Base-by-base conservation (phyloP, 768 basidiomycete genomes). In the Terana coerulea region DNA sequence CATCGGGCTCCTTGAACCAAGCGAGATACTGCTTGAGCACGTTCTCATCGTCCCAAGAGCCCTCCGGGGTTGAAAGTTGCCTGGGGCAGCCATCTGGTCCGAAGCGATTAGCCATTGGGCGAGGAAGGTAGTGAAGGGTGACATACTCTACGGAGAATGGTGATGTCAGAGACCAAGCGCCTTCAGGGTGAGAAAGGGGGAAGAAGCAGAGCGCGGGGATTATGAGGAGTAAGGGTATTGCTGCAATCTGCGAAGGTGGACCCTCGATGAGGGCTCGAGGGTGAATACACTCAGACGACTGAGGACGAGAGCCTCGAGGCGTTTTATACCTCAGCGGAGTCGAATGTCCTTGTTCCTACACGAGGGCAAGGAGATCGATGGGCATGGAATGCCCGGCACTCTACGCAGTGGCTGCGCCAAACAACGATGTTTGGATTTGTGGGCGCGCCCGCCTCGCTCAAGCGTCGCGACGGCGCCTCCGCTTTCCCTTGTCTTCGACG, bases 381-480 rank as follows among this genome's bases (percentile, higher is more conserved):
- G 37, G 24, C 14, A 17, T 48, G 47, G 10, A 8, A 21, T 26
- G 15, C 24, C 7, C 30, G 21, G 14, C 21, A 14, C 17, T 29
- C n/a, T 48, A 19, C n/a, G 24, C 8, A 35, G 49, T 33, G 37
- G 39, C 39, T 14, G 39, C n/a, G 17, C 39, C 36, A 41, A 50
- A 41, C 40, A 15, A 9, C 17, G 6, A 5, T 50, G 39, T 50
- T 50, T 50, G 49, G 7, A 22, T 11, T 29, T 50, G 49, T 50
- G 40, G 40, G 49, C 49, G 39, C 39, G 21, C 25, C 28, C 25
- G 35, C 26, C n/a, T 22, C 3, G 39, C 39, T 10, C 39, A 40
- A 40, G 25, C 39, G 39, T 21, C 19, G 39, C 19, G 21, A 14
- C 3, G 39, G 19, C 21, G 15, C 11, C 17, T 40, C n/a, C n/a